Evolutionary conservation across 352 stramenopile species (phyloP), one percentile per base, ranked within the genome.

Genomic region (Globisporangium barbulae): DNA sequence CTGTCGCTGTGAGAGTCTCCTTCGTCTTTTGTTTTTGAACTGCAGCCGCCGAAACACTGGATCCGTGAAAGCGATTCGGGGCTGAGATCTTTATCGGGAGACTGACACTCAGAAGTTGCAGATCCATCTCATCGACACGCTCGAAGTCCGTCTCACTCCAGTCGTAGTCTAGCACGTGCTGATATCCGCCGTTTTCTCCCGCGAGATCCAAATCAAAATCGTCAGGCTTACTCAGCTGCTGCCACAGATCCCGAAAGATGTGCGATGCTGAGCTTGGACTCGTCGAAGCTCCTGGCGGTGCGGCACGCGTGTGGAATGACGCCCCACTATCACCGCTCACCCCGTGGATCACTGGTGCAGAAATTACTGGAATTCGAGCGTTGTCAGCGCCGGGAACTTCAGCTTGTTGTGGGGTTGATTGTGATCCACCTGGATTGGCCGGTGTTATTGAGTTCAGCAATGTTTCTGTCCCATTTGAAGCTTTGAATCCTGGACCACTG

Each of bases 221-320:
- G 31, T 93, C 80, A 15, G 73, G 69, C 50, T 85, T 85, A 54
- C 84, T 89, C 3, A 91, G 55, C 65, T 93, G 84, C 12, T 93
- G 84, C 84, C 84, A 93, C 33, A 93, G 58, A 54, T 93, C 84
- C 15, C 82, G 79, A 35, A 93, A 75, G n/a, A 93, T 71, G 55
- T 93, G 83, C 0, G 77, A 79, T 1, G 73, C 71, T 22, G 74
- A 74, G 59, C 70, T 79, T 8, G 75, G 69, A 44, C 71, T 82
- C 2, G 62, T 63, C 19, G 30, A 35, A 7, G 35, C 67, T 21
- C 60, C 52, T n/a, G 37, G 22, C 15, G 77, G 79, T 25, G 73
- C 50, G 21, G 74, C 71, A 4, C 74, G 71, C 0, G 59, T 66
- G 41, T 80, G 70, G 52, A 70, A 61, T 5, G 44, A 57, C 0